These are phyloP conservation scores for Phytopythium kandeliae DNA, from an alignment of 352 stramenopile genomes.

Conservation along the genomic window DNA sequence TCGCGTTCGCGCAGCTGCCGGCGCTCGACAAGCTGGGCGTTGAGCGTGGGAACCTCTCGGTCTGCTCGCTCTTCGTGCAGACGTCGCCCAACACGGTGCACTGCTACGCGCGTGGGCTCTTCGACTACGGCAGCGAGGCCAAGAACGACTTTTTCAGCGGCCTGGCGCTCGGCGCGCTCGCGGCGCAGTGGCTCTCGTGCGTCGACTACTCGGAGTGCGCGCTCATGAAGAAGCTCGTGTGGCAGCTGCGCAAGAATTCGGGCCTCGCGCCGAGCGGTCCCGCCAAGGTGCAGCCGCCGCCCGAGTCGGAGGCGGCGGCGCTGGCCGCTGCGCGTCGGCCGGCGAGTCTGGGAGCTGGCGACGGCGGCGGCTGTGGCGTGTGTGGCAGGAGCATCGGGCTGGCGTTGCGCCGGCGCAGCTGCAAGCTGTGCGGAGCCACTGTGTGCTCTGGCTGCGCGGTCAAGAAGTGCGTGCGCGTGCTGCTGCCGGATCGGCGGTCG, in stretches of 20 bases:
- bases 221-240: slow-evolving; percentile 66
- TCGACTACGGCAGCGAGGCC: slow-evolving; percentile 28
- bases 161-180: slow-evolving; percentile 27
- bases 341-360: no score
- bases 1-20: slow-evolving; percentile 26
- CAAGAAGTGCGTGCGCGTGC: slow-evolving; percentile 35
- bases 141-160: slow-evolving; percentile 39
- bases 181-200: slow-evolving; percentile 35
- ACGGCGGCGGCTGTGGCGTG: slow-evolving; percentile 11
- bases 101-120: slow-evolving; percentile 40
- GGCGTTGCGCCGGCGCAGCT: slow-evolving; percentile 12
- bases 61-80: slow-evolving; percentile 43
- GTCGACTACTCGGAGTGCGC: slow-evolving; percentile 31
- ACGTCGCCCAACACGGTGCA: slow-evolving; percentile 28
- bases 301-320: no score
- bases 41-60: slow-evolving; percentile 33
- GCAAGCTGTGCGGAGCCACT: slow-evolving; percentile 17
- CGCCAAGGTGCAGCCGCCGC: slow-evolving; percentile 12
- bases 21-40: slow-evolving; percentile 25
- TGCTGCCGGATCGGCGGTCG: slow-evolving; percentile 24
- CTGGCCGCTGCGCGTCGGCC: no score
- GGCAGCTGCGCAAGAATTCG: slow-evolving; percentile 30
- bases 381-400: slow-evolving; percentile 22
- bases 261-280: slow-evolving; percentile 16
- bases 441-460: slow-evolving; percentile 28